Conservation (phyloP, 1,284 basidiomycete genomes). For the Erythrobasidium hasegawianum region DNA sequence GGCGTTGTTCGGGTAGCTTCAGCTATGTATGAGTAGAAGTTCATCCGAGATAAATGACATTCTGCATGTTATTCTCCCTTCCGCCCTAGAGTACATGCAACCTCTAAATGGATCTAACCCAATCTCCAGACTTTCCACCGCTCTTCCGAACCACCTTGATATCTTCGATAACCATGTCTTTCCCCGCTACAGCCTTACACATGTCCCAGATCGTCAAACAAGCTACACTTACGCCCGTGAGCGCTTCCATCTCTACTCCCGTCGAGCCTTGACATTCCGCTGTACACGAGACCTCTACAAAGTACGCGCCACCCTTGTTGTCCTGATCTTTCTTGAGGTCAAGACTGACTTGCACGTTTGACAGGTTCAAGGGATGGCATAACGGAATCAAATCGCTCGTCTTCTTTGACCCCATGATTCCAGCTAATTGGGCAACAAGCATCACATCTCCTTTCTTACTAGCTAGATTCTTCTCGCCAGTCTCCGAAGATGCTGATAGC, state of each 20-base stretch:
- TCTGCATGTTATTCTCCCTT: too few species aligned
- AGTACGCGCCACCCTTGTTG: conserved; percentile 48
- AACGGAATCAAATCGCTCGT: conserved; percentile 77
- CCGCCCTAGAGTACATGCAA: too few species aligned
- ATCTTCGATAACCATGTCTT: conserved; percentile 63
- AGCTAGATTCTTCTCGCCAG: conserved; percentile 52
- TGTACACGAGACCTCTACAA: conserved; percentile 63
- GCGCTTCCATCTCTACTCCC: conserved; percentile 91
- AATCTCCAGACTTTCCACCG: conserved; percentile 67
- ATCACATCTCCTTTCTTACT: conserved; percentile 70
- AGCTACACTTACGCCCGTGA: conserved; percentile 73
- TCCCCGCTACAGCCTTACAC: conserved; percentile 80
- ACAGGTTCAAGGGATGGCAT: conserved; percentile 72
- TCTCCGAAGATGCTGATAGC: conserved; percentile 16
- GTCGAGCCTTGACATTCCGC: conserved; percentile 73
- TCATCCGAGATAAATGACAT: too few species aligned
- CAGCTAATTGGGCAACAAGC: conserved; percentile 73
- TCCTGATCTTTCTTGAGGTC: conserved; percentile 47
- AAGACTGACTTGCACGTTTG: conserved; percentile 64
- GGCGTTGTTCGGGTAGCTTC: too few species aligned
- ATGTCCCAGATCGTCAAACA: conserved; percentile 86
- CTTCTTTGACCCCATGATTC: conserved; percentile 78
- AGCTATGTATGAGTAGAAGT: too few species aligned
- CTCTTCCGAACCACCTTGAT: conserved; percentile 65
- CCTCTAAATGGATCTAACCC: too few species aligned